Percentiles rank a stretch among this genome's conserved stretches.
phyloP scores from a whole-genome alignment of 306 rosid genomes.

The Quercus berberidifolia region DNA sequence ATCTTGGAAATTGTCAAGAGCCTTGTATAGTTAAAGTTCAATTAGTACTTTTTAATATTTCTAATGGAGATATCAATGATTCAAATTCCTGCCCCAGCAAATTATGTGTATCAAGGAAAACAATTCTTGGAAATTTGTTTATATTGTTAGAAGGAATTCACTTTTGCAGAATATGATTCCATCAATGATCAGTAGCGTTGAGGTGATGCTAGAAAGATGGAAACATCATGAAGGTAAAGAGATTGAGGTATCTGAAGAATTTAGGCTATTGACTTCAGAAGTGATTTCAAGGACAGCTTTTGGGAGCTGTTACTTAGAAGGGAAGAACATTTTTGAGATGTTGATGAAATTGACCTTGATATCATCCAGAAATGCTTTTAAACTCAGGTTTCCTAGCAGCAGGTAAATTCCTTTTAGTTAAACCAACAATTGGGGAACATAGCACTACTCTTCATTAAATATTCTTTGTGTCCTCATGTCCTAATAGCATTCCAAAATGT shows the following conservation, averaged over 20 bases:
- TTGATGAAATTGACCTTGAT: neutral
- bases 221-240: slow-evolving; percentile 19
- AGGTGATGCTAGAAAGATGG: slow-evolving; percentile 27
- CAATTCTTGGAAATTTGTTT: neutral
- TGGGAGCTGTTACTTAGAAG: slow-evolving; percentile 30
- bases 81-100: no score
- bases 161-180: slow-evolving; percentile 11
- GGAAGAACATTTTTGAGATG: slow-evolving; percentile 23
- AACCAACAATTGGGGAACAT: neutral
- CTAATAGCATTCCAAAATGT: no score
- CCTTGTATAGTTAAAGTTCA: no score
- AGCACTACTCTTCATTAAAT: neutral
- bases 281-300: slow-evolving; percentile 27
- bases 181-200: slow-evolving; percentile 12
- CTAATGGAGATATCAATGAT: no score
- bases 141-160: neutral
- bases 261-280: slow-evolving; percentile 22
- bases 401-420: neutral
- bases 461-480: neutral
- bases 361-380: neutral
- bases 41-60: no score
- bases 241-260: slow-evolving; percentile 23
- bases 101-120: no score
- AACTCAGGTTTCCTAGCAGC: slow-evolving; percentile 14
- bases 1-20: no score